Evolutionary conservation across 2,329 filamentous ascomycete genomes (phyloP).

Genomic region (Pseudogymnoascus sp.): DNA sequence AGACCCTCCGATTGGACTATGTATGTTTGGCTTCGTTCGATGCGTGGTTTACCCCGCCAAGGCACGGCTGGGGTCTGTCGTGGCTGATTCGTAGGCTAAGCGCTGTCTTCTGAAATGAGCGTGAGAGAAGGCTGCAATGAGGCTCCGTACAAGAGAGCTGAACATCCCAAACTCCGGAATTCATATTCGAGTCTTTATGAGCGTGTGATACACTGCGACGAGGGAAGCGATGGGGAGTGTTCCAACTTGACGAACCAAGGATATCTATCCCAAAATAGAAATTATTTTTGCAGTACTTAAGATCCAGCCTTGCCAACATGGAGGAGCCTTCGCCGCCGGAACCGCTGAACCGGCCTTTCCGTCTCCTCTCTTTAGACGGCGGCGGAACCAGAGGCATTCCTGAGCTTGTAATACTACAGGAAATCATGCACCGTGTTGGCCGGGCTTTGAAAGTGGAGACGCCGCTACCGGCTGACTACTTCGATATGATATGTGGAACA

Average conservation of each 20-base stretch:
- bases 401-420: constrained; percentile 18
- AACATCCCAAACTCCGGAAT: neutral
- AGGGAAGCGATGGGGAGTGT: too few species aligned
- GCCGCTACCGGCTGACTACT: neutral
- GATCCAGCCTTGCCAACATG: neutral
- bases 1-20: too few species aligned
- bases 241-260: neutral
- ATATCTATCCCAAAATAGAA: neutral
- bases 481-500: constrained; percentile 11
- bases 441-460: neutral
- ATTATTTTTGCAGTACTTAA: neutral
- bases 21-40: too few species aligned
- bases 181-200: neutral
- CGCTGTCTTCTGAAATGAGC: neutral
- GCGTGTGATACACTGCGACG: neutral
- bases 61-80: neutral
- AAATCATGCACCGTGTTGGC: constrained; percentile 17
- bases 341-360: neutral
- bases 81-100: neutral
- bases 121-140: neutral
- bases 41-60: neutral
- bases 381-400: constrained; percentile 22
- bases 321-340: neutral
- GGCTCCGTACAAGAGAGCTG: neutral
- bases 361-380: constrained; percentile 21